Base-by-base conservation (phyloP, 2,329 filamentous ascomycete genomes). In the Pseudomassariella vexata region DNA sequence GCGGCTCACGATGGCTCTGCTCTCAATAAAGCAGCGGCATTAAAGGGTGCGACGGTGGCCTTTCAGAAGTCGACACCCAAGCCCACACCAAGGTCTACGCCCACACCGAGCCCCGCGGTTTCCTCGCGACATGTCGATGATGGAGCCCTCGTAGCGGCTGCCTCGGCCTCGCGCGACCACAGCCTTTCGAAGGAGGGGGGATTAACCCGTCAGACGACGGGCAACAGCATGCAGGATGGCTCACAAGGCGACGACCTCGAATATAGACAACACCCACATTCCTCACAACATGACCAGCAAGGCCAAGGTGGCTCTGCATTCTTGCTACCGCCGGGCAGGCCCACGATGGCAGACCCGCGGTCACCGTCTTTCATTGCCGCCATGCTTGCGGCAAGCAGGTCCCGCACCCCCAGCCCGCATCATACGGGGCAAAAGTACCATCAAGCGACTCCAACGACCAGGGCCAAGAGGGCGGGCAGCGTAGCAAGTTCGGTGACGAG, bases 331-430 rank as follows among this genome's bases (percentile, higher is more conserved):
- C 37, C 42, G 12, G 41, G 27, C 8, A 49, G 43, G 32, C 37
- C 38, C 15, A 40, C 33, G 37, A 35, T 21, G 4, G 24, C 49
- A 34, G 65, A 66, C 35, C 48, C 59, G 10, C 70, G 68, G 37
- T 79, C 70, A 27, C 67, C 77, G 5, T 81, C 74, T 5, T 71
- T 73, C 39, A 73, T 80, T 39, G 77, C 77, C 9, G 76, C 76
- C 9, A 74, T 67, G 19, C 56, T 79, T 17, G 77, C 76, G 3
- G 79, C 78, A 14, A 79, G 76, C 34, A 65, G 79, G 50, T 73
- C 75, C 11, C 68, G 64, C 17, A 75, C 74, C 41, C 62, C 69
- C 5, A 70, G 55, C 36, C 65, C 60, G 17, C 67, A 62, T 35
- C 58, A 63, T 9, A 14, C 32, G 19, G 14, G 35, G 15, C 41